A percentile compares a stretch with the other conserved stretches of the same genome.
Conservation (phyloP, 352 stramenopile genomes). For the Pythium oligandrum region DNA sequence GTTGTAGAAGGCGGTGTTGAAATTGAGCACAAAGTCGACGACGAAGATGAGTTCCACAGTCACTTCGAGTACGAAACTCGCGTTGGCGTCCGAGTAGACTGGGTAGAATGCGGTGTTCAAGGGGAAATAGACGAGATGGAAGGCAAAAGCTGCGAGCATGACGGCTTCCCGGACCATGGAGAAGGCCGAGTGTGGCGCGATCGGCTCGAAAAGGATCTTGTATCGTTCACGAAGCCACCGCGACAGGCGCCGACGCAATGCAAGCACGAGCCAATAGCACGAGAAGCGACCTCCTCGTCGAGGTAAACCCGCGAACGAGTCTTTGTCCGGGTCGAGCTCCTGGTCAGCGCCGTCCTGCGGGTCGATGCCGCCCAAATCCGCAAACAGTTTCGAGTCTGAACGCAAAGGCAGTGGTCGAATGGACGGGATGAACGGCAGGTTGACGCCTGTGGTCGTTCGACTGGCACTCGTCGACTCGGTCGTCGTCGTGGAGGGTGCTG, state of each 20-base stretch:
- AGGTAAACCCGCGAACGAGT: no score
- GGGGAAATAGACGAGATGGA: slow-evolving; percentile 33
- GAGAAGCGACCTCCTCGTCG: no score
- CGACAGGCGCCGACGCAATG: background rate
- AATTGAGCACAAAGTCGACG: slow-evolving; percentile 21
- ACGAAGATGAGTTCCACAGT: slow-evolving; percentile 6
- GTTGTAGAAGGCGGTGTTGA: slow-evolving; percentile 32
- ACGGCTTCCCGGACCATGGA: background rate
- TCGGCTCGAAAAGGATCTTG: background rate
- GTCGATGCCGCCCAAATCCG: no score
- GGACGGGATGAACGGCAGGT: no score
- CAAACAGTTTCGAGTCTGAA: no score
- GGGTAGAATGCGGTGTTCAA: slow-evolving; percentile 29
- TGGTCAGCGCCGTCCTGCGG: no score
- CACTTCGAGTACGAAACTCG: background rate
- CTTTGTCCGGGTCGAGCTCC: no score
- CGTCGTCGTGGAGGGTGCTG: no score
- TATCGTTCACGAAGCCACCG: background rate
- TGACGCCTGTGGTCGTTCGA: no score
- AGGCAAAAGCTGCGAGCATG: background rate
- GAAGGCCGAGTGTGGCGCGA: background rate
- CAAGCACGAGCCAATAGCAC: background rate
- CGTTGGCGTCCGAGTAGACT: background rate
- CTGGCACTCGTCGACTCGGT: no score
- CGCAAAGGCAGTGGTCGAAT: no score